Percentiles rank a stretch among this genome's conserved stretches.
Conservation (phyloP, 2,329 filamentous ascomycete genomes). For the Fusarium protoensiforme region DNA sequence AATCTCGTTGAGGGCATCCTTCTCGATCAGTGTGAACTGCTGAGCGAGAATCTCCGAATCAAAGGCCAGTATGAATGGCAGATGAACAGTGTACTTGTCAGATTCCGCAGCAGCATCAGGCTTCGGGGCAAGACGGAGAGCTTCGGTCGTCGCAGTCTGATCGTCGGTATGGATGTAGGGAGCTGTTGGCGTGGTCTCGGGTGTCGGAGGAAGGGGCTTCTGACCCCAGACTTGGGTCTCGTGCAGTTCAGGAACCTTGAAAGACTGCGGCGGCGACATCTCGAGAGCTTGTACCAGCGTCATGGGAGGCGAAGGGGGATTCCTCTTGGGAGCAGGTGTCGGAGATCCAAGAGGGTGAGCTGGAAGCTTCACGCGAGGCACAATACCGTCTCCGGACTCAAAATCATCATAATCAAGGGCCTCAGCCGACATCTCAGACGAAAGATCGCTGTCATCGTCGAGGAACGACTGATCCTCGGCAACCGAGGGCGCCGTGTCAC, state of each 20-base stretch:
- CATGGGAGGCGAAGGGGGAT: constrained; percentile 44
- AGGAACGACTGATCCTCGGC: constrained; percentile 57
- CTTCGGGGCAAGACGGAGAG: constrained; percentile 49
- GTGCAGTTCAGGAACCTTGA: constrained; percentile 39
- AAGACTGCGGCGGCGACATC: constrained; percentile 39
- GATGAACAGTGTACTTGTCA: constrained; percentile 65
- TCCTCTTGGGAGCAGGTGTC: constrained; percentile 44
- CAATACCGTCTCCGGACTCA: constrained; percentile 39
- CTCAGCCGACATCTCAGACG: constrained; percentile 71
- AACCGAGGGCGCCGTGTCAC: constrained; percentile 45
- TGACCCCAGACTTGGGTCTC: constrained; percentile 39
- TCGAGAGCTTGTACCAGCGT: constrained; percentile 42
- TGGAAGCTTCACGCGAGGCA: constrained; percentile 43
- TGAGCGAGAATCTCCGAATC: constrained; percentile 83
- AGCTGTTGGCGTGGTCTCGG: constrained; percentile 59
- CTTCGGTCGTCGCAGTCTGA: constrained; percentile 49
- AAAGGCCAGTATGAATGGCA: constrained; percentile 85
- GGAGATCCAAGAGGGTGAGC: constrained; percentile 49
- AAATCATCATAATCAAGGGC: constrained; percentile 57
- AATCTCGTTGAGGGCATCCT: constrained; percentile 86
- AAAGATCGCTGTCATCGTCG: constrained; percentile 68
- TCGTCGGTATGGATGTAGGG: constrained; percentile 47
- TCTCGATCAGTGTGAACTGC: constrained; percentile 87
- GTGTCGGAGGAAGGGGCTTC: constrained; percentile 53
- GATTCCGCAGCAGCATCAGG: constrained; percentile 43